These are phyloP conservation scores for Pseudogymnoascus sp. DNA, from an alignment of 2,329 filamentous ascomycete species.

Conservation along the genomic window DNA sequence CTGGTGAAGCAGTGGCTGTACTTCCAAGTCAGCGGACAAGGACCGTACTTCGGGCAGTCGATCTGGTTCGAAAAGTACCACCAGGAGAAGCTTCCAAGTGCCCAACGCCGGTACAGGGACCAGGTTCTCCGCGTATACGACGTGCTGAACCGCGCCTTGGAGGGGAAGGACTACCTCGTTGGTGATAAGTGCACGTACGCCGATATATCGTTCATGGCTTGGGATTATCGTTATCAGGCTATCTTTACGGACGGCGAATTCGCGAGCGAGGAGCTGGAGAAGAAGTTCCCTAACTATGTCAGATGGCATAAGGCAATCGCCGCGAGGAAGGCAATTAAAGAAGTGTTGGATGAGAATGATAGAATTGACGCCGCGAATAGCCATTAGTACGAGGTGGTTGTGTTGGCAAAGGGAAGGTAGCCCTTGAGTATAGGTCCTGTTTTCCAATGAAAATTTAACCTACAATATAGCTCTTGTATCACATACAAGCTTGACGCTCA, in stretches of 20 bases:
- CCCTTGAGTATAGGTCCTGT: not conserved
- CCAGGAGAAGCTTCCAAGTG: slow-evolving; percentile 35
- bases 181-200: slow-evolving; percentile 33
- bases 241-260: slow-evolving; percentile 5
- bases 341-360: slow-evolving; percentile 12
- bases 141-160: slow-evolving; percentile 36
- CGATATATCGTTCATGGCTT: slow-evolving; percentile 32
- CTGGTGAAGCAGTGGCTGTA: slow-evolving; percentile 31
- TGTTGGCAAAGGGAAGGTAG: not conserved
- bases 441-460: not conserved
- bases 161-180: slow-evolving; percentile 30
- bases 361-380: not conserved
- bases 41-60: slow-evolving; percentile 33
- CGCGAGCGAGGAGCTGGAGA: slow-evolving; percentile 11
- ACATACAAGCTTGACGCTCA: not conserved
- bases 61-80: slow-evolving; percentile 28
- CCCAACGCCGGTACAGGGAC: slow-evolving; percentile 35
- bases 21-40: slow-evolving; percentile 33
- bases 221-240: slow-evolving; percentile 17
- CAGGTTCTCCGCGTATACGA: slow-evolving; percentile 37
- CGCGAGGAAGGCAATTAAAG: slow-evolving; percentile 17
- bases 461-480: not conserved
- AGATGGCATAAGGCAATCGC: slow-evolving; percentile 14
- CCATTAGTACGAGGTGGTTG: not conserved
- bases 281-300: slow-evolving; percentile 13